Evolutionary conservation across 495 filamentous ascomycete species (phyloP).

Genomic region (Neurospora sp.): DNA sequence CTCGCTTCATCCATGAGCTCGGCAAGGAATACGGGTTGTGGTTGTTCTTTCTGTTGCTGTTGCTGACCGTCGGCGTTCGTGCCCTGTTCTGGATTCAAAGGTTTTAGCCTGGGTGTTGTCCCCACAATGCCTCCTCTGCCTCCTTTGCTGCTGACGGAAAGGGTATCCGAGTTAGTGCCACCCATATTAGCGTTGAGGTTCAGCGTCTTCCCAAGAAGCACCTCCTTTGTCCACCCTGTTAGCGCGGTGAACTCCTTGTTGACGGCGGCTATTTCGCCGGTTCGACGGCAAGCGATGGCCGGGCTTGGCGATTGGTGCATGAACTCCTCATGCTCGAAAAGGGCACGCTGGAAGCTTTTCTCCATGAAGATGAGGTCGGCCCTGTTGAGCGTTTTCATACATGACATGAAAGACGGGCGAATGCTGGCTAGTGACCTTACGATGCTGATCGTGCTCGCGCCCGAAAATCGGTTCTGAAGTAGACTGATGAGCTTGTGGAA

Average conservation of each 20-base stretch:
- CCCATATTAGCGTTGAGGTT: conserved; percentile 81
- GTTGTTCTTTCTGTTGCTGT: conserved; percentile 13
- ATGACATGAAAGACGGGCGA: conserved; percentile 85
- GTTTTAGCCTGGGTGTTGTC: conserved; percentile 36
- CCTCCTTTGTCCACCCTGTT: conserved; percentile 88
- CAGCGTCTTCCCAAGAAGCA: conserved; percentile 75
- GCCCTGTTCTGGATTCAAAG: conserved; percentile 20
- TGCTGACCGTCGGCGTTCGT: conserved; percentile 15
- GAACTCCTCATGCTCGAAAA: conserved; percentile 87
- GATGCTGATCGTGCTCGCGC: conserved; percentile 61
- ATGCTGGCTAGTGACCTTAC: conserved; percentile 81
- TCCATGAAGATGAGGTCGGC: conserved; percentile 96
- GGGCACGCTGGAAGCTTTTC: conserved; percentile 84
- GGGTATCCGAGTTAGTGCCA: conserved; percentile 18
- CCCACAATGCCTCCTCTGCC: conserved; percentile 29
- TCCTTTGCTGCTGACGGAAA: conserved; percentile 20
- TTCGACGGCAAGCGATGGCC: conserved; percentile 81
- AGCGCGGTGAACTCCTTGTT: conserved; percentile 92
- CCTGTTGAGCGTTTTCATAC: conserved; percentile 67
- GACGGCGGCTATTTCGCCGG: conserved; percentile 83
- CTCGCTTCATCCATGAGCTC: conserved; percentile 91
- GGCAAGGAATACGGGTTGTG: conserved; percentile 75
- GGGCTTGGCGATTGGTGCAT: conserved; percentile 80
- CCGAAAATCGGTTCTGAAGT: conserved; percentile 64
- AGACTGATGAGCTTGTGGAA: conserved; percentile 85